Conservation (phyloP, 768 basidiomycete genomes). For the Calocybe indica region DNA sequence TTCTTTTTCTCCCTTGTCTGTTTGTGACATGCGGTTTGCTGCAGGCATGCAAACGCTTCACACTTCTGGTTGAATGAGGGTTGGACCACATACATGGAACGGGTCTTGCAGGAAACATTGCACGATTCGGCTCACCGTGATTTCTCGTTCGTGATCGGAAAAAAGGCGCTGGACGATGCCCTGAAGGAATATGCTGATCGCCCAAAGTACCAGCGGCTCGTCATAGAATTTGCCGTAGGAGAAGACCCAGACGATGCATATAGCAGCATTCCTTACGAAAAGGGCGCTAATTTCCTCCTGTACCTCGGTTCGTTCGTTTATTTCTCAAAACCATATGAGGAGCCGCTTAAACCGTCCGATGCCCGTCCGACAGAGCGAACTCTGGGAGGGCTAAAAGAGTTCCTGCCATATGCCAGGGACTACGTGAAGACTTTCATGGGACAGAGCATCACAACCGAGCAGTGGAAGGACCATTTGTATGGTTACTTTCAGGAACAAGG, state of each 20-base stretch:
- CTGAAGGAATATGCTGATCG: slow-evolving; percentile 51
- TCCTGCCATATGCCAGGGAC: slow-evolving; percentile 78
- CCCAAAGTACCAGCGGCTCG: slow-evolving; percentile 75
- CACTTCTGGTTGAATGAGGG: slow-evolving; percentile 93
- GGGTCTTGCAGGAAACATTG: slow-evolving; percentile 63
- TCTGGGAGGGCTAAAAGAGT: slow-evolving; percentile 77
- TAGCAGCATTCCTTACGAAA: slow-evolving; percentile 74
- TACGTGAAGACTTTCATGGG: slow-evolving; percentile 82
- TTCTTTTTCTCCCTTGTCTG: neutral
- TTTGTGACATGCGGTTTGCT: neutral
- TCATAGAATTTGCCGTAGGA: slow-evolving; percentile 67
- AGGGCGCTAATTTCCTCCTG: slow-evolving; percentile 85
- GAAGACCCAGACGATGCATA: slow-evolving; percentile 80
- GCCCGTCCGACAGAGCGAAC: slow-evolving; percentile 44
- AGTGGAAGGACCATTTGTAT: slow-evolving; percentile 82
- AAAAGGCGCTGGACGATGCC: slow-evolving; percentile 65
- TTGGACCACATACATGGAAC: slow-evolving; percentile 92
- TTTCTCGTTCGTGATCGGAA: slow-evolving; percentile 75
- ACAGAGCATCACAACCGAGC: slow-evolving; percentile 73
- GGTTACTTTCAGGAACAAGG: slow-evolving; percentile 58
- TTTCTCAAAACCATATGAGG: neutral
- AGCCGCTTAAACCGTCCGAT: neutral
- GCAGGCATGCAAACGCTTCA: slow-evolving; percentile 61
- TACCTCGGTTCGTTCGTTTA: slow-evolving; percentile 56
- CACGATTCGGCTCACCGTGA: slow-evolving; percentile 74